Evolutionary conservation across 805 yeast species (phyloP), one percentile per base, ranked within the genome.

Genomic region (Torulaspora maleeae): DNA sequence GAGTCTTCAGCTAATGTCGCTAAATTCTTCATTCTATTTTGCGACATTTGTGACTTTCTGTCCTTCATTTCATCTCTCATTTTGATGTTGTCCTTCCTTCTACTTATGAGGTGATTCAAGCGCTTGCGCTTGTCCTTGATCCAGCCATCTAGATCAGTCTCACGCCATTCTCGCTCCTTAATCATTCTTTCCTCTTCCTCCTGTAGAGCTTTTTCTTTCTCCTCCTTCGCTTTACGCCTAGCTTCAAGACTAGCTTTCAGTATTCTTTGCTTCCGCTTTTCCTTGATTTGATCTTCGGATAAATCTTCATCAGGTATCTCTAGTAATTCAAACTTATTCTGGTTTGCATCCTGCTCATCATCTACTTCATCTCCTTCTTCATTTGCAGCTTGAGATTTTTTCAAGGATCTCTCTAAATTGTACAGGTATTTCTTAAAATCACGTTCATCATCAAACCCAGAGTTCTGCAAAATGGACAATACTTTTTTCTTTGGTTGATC

Each of bases 231-330:
- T 37, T 90, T 76, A 63, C 78, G 77, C 49, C 98, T 76, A 0
- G 98, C 96, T 37, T 93, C 99, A 56, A 77, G 81, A 56, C 86
- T 88, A 4, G 95, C 91, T 58, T 88, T 87, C 68, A 86, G 71
- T 25, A 93, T 73, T 54, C 78, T 75, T 66, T 93, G 98, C 47
- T 80, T 80, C 40, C 95, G 75, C 66, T 93, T 93, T 60, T 89
- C 97, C 55, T 83, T 86, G 36, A 89, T 69, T 57, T 86, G 85
- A 4, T 86, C 95, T 30, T 83, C 88, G 32, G 76, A 74, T 29
- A 93, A 73, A 50, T 90, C 83, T 27, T 81, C 89, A 63, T 93
- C 98, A 0, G 96, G 91, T 5, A 80, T 72, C 19, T 86, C 95
- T 0, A 87, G 76, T 47, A 93, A 69, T 17, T 95, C 89, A 59